These are phyloP conservation scores for Mucor racemosus DNA, from an alignment of 371 early-diverging fungal genomes.

Conservation along the genomic window DNA sequence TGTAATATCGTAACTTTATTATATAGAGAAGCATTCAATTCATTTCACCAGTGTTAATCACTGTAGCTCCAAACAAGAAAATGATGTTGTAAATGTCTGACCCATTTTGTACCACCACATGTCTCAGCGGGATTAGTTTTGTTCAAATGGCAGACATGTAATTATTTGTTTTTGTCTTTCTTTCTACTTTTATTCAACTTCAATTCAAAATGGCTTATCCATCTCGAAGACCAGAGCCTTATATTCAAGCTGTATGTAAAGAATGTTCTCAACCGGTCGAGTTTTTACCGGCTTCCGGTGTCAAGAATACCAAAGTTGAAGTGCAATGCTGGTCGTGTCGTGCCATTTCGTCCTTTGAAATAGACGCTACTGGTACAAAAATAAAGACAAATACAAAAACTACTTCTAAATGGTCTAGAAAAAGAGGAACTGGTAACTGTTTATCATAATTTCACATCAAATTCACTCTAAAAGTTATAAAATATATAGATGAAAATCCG, in stretches of 20 bases:
- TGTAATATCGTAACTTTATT: too few species aligned
- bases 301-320: slow-evolving; percentile 26
- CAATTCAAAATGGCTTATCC: slow-evolving; percentile 8
- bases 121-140: neutral
- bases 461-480: too few species aligned
- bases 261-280: slow-evolving; percentile 42
- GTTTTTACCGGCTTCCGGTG: slow-evolving; percentile 37
- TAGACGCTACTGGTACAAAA: slow-evolving; percentile 48
- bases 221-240: slow-evolving; percentile 52
- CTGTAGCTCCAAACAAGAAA: too few species aligned
- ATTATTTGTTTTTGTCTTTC: neutral
- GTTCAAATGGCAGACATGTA: neutral
- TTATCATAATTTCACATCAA: too few species aligned
- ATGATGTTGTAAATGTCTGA: neutral
- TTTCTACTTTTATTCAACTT: neutral
- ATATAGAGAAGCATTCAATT: too few species aligned
- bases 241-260: slow-evolving; percentile 48
- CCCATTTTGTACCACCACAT: slow-evolving; percentile 1
- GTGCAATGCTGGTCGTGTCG: slow-evolving; percentile 63
- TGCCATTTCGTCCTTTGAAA: slow-evolving; percentile 50
- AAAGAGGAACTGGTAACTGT: slow-evolving; percentile 31
- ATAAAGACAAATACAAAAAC: slow-evolving; percentile 24
- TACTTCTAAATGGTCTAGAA: slow-evolving; percentile 41
- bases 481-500: slow-evolving; percentile 67
- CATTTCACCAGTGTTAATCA: too few species aligned